Percentiles rank a stretch among this genome's conserved stretches.
These are phyloP conservation scores for Primulina tabacum DNA, from an alignment of 257 asterid species.

Conservation along the genomic window DNA sequence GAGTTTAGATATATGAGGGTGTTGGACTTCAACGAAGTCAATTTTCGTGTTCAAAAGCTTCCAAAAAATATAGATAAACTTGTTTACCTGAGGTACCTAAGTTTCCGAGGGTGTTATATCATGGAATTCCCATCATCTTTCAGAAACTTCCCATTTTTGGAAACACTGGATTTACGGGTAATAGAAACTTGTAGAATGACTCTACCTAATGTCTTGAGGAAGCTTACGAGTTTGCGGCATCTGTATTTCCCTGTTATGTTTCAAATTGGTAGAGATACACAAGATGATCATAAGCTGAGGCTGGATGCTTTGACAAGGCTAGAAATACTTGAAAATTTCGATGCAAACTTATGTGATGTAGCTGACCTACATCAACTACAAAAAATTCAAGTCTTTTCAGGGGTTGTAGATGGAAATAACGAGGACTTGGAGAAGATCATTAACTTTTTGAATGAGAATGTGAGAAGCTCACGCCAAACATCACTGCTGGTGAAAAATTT, in stretches of 20 bases:
- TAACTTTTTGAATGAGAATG: not conserved
- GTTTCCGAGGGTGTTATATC: slow-evolving; percentile 34
- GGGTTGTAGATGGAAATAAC: slow-evolving; percentile 8
- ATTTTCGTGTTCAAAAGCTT: slow-evolving; percentile 15
- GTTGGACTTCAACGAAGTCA: slow-evolving; percentile 21
- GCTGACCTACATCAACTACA: slow-evolving; percentile 14
- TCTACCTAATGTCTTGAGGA: slow-evolving; percentile 17
- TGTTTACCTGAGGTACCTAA: slow-evolving; percentile 23
- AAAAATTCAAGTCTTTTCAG: slow-evolving; percentile 13
- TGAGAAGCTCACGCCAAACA: not conserved
- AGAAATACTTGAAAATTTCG: slow-evolving; percentile 31
- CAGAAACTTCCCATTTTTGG: slow-evolving; percentile 21
- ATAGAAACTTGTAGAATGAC: slow-evolving; percentile 10
- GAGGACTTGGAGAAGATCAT: slow-evolving; percentile 15
- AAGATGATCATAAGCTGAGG: slow-evolving; percentile 18
- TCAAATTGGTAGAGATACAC: not conserved
- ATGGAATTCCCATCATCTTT: slow-evolving; percentile 25
- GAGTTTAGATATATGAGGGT: slow-evolving; percentile 6
- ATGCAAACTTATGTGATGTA: slow-evolving; percentile 12
- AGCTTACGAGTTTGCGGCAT: slow-evolving; percentile 17
- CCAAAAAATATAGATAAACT: slow-evolving; percentile 19
- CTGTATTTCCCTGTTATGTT: slow-evolving; percentile 32
- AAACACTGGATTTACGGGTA: slow-evolving; percentile 35
- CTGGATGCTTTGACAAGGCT: slow-evolving; percentile 24
- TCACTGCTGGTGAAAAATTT: slow-evolving; percentile 21